Conservation (phyloP, 345 rosid species). For the Hibiscus mutabilis region DNA sequence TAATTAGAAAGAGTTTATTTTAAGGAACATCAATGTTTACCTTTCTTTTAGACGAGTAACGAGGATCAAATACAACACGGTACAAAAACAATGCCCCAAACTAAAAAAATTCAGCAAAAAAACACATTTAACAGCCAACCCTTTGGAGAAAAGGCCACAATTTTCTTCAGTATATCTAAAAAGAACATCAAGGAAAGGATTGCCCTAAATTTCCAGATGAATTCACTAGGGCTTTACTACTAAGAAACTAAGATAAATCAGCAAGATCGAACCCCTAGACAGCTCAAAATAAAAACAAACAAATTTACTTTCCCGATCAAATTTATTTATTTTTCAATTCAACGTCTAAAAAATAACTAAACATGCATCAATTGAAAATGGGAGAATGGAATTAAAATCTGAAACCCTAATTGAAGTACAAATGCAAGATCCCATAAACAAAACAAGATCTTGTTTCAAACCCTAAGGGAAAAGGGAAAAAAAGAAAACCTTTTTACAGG, state of each 20-base stretch:
- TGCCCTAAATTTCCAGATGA: background rate
- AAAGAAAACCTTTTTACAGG: slow-evolving; percentile 86
- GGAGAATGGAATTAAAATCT: slow-evolving; percentile 15
- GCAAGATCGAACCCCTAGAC: slow-evolving; percentile 1
- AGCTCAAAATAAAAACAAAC: background rate
- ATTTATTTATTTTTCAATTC: background rate
- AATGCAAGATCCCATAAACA: slow-evolving; percentile 1
- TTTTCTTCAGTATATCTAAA: background rate
- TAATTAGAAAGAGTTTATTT: background rate
- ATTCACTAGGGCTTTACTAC: background rate
- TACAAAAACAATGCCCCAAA: too few relatives aligned
- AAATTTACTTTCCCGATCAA: background rate
- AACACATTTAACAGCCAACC: background rate
- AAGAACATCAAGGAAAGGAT: background rate
- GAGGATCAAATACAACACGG: too few relatives aligned
- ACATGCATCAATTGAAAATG: background rate
- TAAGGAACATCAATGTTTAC: background rate
- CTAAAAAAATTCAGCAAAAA: too few relatives aligned
- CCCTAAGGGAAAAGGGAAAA: background rate
- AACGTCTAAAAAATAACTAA: slow-evolving; percentile 2
- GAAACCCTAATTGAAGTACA: slow-evolving; percentile 28
- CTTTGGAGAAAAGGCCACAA: background rate
- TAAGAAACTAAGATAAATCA: background rate
- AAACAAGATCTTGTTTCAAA: slow-evolving; percentile 11
- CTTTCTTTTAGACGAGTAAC: background rate